Evolutionary conservation across 2,329 filamentous ascomycete species (phyloP).

Genomic region (Sarocladium brachiariae): DNA sequence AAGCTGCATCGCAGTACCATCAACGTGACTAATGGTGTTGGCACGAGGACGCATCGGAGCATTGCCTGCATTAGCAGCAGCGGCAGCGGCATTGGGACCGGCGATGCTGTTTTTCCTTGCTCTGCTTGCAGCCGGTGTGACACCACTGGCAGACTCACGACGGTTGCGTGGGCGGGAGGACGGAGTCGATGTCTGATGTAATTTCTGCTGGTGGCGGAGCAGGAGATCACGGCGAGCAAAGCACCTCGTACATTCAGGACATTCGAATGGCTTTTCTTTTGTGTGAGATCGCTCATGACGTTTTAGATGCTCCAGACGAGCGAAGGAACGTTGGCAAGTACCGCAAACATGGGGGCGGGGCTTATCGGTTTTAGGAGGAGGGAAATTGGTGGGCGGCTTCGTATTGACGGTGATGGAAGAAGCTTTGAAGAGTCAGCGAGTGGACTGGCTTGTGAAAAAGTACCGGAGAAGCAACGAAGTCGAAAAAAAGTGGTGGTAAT

Average conservation of each 20-base stretch:
- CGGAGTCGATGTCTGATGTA: conserved; percentile 87
- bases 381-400: conserved; percentile 44
- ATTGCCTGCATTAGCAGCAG: conserved; percentile 37
- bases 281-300: conserved; percentile 97
- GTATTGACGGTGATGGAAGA: conserved; percentile 48
- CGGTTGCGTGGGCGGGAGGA: conserved; percentile 81
- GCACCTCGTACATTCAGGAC: conserved; percentile 86
- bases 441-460: not conserved
- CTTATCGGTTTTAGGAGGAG: conserved; percentile 93
- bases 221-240: conserved; percentile 91
- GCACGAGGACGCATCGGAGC: conserved; percentile 70
- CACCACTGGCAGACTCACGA: conserved; percentile 78
- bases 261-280: conserved; percentile 98
- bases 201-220: conserved; percentile 93
- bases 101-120: conserved; percentile 91
- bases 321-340: conserved; percentile 88
- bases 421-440: conserved; percentile 23
- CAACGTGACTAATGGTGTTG: conserved; percentile 94
- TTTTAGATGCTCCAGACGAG: conserved; percentile 91
- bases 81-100: conserved; percentile 36
- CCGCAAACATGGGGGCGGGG: conserved; percentile 89
- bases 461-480: not conserved
- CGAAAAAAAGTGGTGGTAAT: not conserved
- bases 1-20: conserved; percentile 67
- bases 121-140: conserved; percentile 58